Base-by-base conservation (phyloP, 257 asterid genomes). In the Rubia yunnanensis region DNA sequence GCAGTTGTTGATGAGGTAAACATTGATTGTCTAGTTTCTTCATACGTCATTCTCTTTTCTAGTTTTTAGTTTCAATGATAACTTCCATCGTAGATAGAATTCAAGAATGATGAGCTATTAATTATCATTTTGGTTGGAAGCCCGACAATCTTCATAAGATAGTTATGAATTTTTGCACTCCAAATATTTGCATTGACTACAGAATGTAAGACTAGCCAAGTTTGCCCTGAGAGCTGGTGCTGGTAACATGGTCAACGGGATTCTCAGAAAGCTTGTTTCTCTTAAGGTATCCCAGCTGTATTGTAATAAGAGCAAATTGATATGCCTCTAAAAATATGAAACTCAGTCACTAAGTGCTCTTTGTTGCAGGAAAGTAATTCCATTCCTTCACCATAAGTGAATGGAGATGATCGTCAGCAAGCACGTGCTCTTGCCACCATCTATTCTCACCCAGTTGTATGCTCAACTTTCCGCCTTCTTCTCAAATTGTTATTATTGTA, bases 371-470 rank as follows among this genome's bases (percentile, higher is more conserved):
- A 87, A 78, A 80, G 67, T 52, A 72, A 79, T 73, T 81, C 88
- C 31, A 94, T 92, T 68, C 95, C 98, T 59, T 64, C 77, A 67
- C 95, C 91, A 20, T 75, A 74, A 76, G 82, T 92, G 59, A 90
- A 82, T 34, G 98, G 98, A 72, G 84, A 92, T 65, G 83, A 82
- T 76, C 82, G 98, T 56, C 94, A 85, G 80, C 86, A 84, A 84
- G 98, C 98, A 69, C 98, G 98, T 68, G 89, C 87, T 58, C 84
- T 92, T 63, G 96, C 95, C 64, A 88, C 85, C 13, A 77, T 84
- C 72, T 87, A 92, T 80, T 92, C 98, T 74, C 98, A 92, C 79
- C 98, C 98, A 62, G 98, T 92, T 49, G 98, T 88, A 75, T 64
- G 96, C 54, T 72, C 58, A n/a, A 65, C 55, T 65, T 68, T 30